These are phyloP conservation scores for Stephanocyclus meneghinianus DNA, from an alignment of 352 stramenopile species.

Conservation along the genomic window DNA sequence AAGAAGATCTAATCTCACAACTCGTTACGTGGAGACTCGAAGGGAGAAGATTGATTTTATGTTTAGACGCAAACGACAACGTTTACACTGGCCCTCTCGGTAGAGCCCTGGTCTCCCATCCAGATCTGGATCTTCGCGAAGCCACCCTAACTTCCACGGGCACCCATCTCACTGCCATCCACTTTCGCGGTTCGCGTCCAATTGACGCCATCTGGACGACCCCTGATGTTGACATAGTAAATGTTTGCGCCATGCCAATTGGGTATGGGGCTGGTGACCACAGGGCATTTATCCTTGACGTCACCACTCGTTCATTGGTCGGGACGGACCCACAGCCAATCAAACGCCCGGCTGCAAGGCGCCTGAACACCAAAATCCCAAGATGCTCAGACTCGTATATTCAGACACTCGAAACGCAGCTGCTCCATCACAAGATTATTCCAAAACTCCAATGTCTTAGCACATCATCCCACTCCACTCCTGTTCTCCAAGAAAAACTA, in stretches of 20 bases:
- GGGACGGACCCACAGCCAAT: neutral
- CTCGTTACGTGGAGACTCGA: no score
- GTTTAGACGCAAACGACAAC: no score
- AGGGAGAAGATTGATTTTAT: no score
- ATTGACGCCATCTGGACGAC: no score
- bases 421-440: neutral
- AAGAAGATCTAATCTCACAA: no score
- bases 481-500: neutral
- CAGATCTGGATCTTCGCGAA: no score
- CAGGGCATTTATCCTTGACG: no score
- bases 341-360: neutral
- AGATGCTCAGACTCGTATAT: neutral
- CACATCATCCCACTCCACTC: neutral
- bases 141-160: no score
- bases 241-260: neutral
- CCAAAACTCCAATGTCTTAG: neutral
- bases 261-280: neutral
- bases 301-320: neutral
- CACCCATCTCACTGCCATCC: no score
- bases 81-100: no score
- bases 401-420: neutral
- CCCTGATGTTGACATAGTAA: neutral
- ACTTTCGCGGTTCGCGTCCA: no score
- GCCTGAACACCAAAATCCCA: constrained; percentile 18
- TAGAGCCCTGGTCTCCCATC: no score